Base-by-base conservation (phyloP, 1,139 yeast genomes). In the Geotrichum macrosporum region DNA sequence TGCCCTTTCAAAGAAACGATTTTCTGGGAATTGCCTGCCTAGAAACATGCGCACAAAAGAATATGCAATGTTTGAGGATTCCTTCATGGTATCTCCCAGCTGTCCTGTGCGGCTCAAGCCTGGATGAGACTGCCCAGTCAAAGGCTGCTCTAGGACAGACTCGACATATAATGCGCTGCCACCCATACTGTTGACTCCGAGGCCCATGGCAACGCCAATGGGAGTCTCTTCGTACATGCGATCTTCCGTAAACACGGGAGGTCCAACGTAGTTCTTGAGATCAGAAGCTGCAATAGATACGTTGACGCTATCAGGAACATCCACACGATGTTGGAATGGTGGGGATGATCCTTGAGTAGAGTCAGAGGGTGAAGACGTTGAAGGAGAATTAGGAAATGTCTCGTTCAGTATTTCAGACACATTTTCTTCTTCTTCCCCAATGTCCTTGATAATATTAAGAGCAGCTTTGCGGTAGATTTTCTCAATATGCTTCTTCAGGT, bases 181-280 rank as follows among this genome's bases (percentile, higher is more conserved):
- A 48, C 98, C 98, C 63, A 87, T 77, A 12, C 86, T 77, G 12
- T 95, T 87, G 79, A 92, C 92, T 1, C 96, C 94, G 51, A 94
- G 78, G 22, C 98, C 99, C 77, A 94, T 87, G 6, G 94, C 92
- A 27, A 94, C 97, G 67, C 99, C 99, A 0, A 96, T 88, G 35
- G 95, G 95, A 2, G 95, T 84, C 2, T 75, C 69, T 53, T 88
- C 96, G 54, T 76, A 80, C 48, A 92, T 73, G 56, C 97, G 77
- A 61, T 87, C 95, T 34, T 84, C 75, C 12, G 85, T 80, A 65
- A 77, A 87, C 26, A 86, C 73, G 53, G 95, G 94, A n/a, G 96
- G 95, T 1, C 98, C 98, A 54, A 94, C 83, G 61, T 80, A 92
- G 55, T 86, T 94, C 58, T 82, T 81, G 63, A 94, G 73, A 48